Conservation (phyloP, 1,284 basidiomycete genomes). For the Papiliotrema flavescens region DNA sequence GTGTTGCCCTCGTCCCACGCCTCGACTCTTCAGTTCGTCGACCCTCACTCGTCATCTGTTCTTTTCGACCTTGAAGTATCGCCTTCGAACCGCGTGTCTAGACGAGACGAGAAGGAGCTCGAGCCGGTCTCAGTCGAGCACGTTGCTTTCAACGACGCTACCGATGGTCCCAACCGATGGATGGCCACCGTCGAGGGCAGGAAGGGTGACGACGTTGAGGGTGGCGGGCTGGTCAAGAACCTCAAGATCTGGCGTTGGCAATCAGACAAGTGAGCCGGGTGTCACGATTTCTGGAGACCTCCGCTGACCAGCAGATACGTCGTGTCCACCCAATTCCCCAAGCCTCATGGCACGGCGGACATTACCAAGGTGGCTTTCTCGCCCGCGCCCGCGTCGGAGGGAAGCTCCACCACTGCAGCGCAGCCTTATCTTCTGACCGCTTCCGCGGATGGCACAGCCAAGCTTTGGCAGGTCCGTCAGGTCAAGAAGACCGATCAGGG, state of each 20-base stretch:
- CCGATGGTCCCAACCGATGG: conserved; percentile 61
- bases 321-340: conserved; percentile 82
- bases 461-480: conserved; percentile 49
- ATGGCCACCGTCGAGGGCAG: conserved; percentile 87
- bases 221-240: conserved; percentile 60
- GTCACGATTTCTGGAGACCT: background rate
- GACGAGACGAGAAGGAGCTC: conserved; percentile 72
- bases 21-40: conserved; percentile 88
- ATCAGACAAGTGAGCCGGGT: conserved; percentile 44
- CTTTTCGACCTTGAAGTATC: conserved; percentile 87
- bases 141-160: conserved; percentile 59
- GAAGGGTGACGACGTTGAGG: conserved; percentile 58
- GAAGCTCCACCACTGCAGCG: conserved; percentile 6
- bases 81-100: conserved; percentile 86
- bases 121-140: conserved; percentile 74
- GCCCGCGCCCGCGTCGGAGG: conserved; percentile 9
- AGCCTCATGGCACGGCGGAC: conserved; percentile 69
- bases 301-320: conserved; percentile 36
- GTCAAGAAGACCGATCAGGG: conserved; percentile 43
- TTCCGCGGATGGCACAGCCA: conserved; percentile 46
- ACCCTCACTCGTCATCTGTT: conserved; percentile 66
- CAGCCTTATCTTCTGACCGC: conserved; percentile 48
- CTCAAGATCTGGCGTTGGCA: conserved; percentile 92
- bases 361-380: conserved; percentile 69
- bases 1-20: conserved; percentile 91